Conservation (phyloP, 139 green algal genomes). For the Zygnema cylindricum region DNA sequence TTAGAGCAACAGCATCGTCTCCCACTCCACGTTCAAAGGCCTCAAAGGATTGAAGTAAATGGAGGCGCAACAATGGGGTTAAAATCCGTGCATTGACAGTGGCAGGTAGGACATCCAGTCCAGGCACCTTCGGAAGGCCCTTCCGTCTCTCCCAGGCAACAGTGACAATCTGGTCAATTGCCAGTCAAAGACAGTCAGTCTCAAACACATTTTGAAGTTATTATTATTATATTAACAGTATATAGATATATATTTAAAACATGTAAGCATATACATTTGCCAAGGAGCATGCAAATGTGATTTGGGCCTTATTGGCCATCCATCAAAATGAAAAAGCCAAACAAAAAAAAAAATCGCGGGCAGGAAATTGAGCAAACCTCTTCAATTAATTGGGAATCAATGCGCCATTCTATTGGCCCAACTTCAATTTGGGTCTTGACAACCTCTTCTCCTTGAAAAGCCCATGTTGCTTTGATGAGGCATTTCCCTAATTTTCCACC, state of each 20-base stretch:
- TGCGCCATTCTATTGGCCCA: neutral
- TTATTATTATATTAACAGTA: too few species aligned
- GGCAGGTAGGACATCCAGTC: slow-evolving; percentile 14
- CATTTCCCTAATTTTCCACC: neutral
- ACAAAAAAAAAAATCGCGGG: neutral
- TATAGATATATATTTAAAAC: too few species aligned
- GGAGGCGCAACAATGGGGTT: neutral
- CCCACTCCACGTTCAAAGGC: neutral
- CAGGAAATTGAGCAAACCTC: neutral
- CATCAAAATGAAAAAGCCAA: neutral
- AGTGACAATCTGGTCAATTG: slow-evolving; percentile 27
- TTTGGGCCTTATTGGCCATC: too few species aligned
- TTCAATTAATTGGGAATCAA: slow-evolving; percentile 4
- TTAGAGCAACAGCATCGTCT: neutral
- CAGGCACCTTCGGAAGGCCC: neutral
- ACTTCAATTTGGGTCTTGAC: neutral
- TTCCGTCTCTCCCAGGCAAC: slow-evolving; percentile 33
- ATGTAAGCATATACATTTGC: too few species aligned
- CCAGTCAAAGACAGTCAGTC: neutral
- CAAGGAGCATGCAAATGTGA: too few species aligned
- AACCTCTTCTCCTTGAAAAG: neutral
- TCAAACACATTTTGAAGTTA: too few species aligned
- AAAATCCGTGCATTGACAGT: slow-evolving; percentile 24
- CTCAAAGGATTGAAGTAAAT: slow-evolving; percentile 23
- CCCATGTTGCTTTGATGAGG: neutral